A percentile compares a stretch with the other conserved stretches of the same genome.
phyloP scores from a whole-genome alignment of 768 basidiomycete genomes.

The Dentipellis fragilis region DNA sequence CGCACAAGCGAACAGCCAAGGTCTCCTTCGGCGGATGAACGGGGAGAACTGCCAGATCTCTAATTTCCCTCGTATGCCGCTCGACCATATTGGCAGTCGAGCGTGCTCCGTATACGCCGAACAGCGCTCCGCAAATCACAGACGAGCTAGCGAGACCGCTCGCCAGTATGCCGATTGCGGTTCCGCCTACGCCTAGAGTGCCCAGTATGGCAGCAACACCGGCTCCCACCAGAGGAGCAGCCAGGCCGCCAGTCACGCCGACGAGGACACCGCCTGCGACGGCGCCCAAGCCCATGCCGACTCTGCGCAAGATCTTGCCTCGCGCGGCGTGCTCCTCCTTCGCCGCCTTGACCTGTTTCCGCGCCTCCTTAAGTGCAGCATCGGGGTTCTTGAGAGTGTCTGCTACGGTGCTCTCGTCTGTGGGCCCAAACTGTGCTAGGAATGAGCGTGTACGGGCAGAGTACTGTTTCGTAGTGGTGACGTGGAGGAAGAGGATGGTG shows the following conservation, averaged over 20 bases:
- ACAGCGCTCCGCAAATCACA: constrained; percentile 46
- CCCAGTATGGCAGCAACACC: constrained; percentile 38
- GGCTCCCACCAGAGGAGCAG: constrained; percentile 49
- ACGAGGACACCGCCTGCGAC: constrained; percentile 45
- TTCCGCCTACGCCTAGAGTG: constrained; percentile 44
- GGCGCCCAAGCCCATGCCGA: constrained; percentile 42
- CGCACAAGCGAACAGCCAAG: constrained; percentile 41
- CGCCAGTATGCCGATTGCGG: constrained; percentile 38
- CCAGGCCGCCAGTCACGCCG: constrained; percentile 50
- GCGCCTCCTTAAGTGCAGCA: constrained; percentile 32
- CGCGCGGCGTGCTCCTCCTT: constrained; percentile 31
- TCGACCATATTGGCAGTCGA: constrained; percentile 38
- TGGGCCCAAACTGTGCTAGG: constrained; percentile 25
- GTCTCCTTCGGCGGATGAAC: constrained; percentile 31
- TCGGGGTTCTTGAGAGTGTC: constrained; percentile 40
- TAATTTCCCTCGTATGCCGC: constrained; percentile 40
- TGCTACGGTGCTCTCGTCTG: constrained; percentile 36
- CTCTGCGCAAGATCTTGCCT: constrained; percentile 30
- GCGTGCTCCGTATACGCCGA: constrained; percentile 46
- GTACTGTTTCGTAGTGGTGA: constrained; percentile 37
- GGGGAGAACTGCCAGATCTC: constrained; percentile 42
- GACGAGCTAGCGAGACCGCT: constrained; percentile 45
- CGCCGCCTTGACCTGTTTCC: constrained; percentile 30
- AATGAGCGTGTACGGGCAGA: constrained; percentile 42
- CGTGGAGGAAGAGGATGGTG: constrained; percentile 39